Percentiles rank a stretch among this genome's conserved stretches.
phyloP scores from a whole-genome alignment of 2,329 filamentous ascomycete species.

The Sclerotinia borealis region DNA sequence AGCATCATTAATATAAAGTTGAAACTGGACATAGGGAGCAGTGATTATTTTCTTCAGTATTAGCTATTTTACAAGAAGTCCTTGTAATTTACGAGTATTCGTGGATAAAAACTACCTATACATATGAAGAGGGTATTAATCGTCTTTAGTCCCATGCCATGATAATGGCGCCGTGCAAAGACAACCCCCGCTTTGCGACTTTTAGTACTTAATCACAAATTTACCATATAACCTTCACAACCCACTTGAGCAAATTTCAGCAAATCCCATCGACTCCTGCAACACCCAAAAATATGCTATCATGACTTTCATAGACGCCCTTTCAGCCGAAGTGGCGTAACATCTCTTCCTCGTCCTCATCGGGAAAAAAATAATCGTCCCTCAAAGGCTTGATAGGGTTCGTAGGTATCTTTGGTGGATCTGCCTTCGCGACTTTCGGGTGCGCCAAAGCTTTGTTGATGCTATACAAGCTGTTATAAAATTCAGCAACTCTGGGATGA shows the following conservation, averaged over 20 bases:
- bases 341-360: background rate
- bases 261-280: background rate
- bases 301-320: background rate
- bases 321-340: background rate
- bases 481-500: constrained; percentile 76
- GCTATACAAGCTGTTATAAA: constrained; percentile 77
- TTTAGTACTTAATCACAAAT: background rate
- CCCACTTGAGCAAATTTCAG: background rate
- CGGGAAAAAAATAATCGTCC: background rate
- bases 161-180: background rate
- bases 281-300: background rate
- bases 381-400: background rate
- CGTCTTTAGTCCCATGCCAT: background rate
- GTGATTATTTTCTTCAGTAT: background rate
- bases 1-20: too few species aligned
- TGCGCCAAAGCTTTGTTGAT: constrained; percentile 49
- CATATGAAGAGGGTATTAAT: constrained; percentile 4
- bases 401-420: constrained; percentile 1
- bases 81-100: background rate
- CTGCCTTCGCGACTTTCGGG: constrained; percentile 25
- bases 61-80: background rate
- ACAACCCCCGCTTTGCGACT: background rate
- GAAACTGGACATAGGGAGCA: too few species aligned
- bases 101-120: background rate
- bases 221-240: background rate